Evolutionary conservation across 2,329 filamentous ascomycete species (phyloP).

Genomic region (Penicillium sp.): DNA sequence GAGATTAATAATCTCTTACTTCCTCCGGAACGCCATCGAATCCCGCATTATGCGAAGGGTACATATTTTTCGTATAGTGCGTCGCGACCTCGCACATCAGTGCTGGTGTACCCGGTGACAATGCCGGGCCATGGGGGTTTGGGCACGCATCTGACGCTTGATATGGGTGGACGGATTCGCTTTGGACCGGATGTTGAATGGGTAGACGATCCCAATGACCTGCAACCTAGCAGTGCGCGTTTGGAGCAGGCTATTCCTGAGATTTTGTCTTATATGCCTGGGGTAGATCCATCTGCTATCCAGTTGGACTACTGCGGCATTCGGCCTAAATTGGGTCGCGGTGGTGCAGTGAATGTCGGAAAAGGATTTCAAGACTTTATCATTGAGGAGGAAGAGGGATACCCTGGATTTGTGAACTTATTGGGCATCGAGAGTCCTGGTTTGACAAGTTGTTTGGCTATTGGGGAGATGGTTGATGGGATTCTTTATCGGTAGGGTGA

Average conservation of each 20-base stretch:
- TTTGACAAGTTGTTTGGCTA: slow-evolving; percentile 82
- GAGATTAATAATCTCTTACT: slow-evolving; percentile 81
- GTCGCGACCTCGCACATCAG: slow-evolving; percentile 65
- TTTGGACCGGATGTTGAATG: slow-evolving; percentile 97
- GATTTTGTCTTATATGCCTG: slow-evolving; percentile 79
- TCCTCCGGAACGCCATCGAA: slow-evolving; percentile 53
- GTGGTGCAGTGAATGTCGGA: slow-evolving; percentile 58
- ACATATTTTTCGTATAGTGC: slow-evolving; percentile 87
- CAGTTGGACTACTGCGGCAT: slow-evolving; percentile 88
- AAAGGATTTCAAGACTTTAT: slow-evolving; percentile 83
- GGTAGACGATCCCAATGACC: slow-evolving; percentile 71
- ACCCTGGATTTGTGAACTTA: slow-evolving; percentile 82
- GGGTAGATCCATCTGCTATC: slow-evolving; percentile 67
- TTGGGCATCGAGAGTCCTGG: slow-evolving; percentile 93
- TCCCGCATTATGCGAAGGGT: slow-evolving; percentile 85
- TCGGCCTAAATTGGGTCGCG: slow-evolving; percentile 74
- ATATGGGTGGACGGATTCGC: slow-evolving; percentile 78
- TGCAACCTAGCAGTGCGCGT: slow-evolving; percentile 67
- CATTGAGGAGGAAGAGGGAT: slow-evolving; percentile 75
- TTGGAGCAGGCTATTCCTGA: slow-evolving; percentile 70
- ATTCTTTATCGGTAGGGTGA: slow-evolving; percentile 53
- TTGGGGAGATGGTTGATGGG: slow-evolving; percentile 73
- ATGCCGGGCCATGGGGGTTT: slow-evolving; percentile 82
- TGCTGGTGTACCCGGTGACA: slow-evolving; percentile 86
- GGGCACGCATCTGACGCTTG: slow-evolving; percentile 91